Evolutionary conservation across 2,329 filamentous ascomycete genomes (phyloP).

Genomic region (Colletotrichum caudatum): DNA sequence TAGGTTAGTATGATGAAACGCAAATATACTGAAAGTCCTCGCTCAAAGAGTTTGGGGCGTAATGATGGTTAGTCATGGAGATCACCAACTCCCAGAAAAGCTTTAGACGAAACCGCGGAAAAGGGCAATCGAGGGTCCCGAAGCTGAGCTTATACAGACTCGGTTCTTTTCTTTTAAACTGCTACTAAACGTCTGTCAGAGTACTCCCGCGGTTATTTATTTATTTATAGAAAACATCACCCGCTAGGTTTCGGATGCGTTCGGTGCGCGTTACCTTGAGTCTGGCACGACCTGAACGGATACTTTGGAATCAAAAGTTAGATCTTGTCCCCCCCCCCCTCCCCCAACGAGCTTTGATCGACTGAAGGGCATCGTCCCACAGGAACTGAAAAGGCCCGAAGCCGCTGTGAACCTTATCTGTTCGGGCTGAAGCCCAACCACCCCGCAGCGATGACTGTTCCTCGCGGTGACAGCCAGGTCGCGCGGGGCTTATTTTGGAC

Average conservation of each 20-base stretch:
- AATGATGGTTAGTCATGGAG: neutral
- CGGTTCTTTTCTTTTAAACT: no score
- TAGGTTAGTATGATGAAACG: neutral
- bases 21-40: neutral
- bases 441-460: neutral
- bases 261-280: neutral
- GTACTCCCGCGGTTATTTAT: neutral
- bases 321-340: neutral
- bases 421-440: no score
- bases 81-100: neutral
- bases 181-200: neutral
- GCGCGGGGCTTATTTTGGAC: neutral
- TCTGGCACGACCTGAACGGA: neutral
- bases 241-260: neutral
- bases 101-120: neutral
- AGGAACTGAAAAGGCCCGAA: neutral
- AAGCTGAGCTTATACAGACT: neutral
- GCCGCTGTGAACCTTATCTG: neutral
- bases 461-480: no score
- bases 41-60: neutral
- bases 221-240: neutral
- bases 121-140: neutral
- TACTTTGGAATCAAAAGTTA: neutral
- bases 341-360: accelerated
- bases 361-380: neutral